Evolutionary conservation across 179 eudicot genomes (phyloP), one percentile per base, ranked within the genome.

Genomic region (Sideroxylon spinosum): DNA sequence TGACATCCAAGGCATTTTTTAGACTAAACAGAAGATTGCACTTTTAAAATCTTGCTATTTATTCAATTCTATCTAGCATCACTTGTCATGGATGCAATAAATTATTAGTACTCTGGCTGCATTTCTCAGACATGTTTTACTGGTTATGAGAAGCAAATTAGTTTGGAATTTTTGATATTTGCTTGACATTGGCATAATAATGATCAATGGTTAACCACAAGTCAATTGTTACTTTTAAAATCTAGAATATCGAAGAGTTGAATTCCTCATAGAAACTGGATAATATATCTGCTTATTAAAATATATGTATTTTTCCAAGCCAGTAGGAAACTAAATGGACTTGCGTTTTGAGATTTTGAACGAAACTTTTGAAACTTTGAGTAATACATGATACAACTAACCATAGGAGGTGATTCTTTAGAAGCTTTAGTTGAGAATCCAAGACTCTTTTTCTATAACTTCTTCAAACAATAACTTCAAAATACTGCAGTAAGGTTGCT

Each of bases 381-480:
- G 61, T 16, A 53, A 25, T 26, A 44, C 25, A 56, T 19, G 25
- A 53, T 17, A 9, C 14, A 73, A 12, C 50, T 12, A 13, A 28
- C 64, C 63, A 73, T 29, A n/a, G 25, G 3, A 56, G 64, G 49
- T 56, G 49, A 55, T 73, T 53, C 75, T 50, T 50, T 19, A 53
- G 74, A 56, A 26, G 19, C 44, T 9, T 22, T 28, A 55, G 16
- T 46, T 25, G 48, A 22, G 23, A 26, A 12, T 56, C 23, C 76
- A 26, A 55, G 17, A 73, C 29, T 19, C 23, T 56, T 73, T 32
- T 25, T 69, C 28, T 7, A 28, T 37, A 46, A 48, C 57, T 49
- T 16, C 44, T 53, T 53, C 16, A 50, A 73, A 10, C 16, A 56
- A 29, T 11, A 71, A 50, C 19, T 57, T 32, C 8, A 11, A 16